Conservation (phyloP, 2,329 filamentous ascomycete species). For the Diplodia sapinea region DNA sequence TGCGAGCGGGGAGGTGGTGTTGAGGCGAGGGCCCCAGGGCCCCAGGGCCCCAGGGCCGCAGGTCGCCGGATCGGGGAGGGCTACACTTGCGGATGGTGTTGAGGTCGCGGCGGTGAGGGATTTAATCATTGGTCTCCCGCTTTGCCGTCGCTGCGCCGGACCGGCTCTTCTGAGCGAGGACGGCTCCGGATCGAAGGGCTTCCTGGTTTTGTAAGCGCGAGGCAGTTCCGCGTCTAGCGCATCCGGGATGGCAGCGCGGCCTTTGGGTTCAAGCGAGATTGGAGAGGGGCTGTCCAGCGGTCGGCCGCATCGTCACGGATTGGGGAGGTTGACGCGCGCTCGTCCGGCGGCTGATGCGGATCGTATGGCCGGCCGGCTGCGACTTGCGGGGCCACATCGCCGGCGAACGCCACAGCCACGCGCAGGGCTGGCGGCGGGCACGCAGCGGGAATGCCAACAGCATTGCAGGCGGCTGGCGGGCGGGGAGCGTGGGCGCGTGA, state of each 20-base stretch:
- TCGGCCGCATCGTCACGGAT: slow-evolving; percentile 9
- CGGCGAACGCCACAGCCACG: slow-evolving; percentile 1
- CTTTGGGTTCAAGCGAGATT: slow-evolving; percentile 15
- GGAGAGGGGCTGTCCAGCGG: slow-evolving; percentile 14
- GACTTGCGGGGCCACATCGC: not conserved
- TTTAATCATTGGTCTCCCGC: slow-evolving; percentile 21
- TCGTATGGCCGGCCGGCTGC: slow-evolving; percentile 2
- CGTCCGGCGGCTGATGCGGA: slow-evolving; percentile 5
- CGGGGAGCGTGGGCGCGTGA: not conserved
- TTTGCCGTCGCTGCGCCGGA: slow-evolving; percentile 14
- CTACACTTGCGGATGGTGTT: slow-evolving; percentile 22
- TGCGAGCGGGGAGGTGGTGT: slow-evolving; percentile 8
- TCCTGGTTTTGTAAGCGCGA: slow-evolving; percentile 22
- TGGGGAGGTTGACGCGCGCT: slow-evolving; percentile 4
- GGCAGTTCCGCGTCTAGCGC: slow-evolving; percentile 6
- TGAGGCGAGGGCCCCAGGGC: slow-evolving; percentile 1
- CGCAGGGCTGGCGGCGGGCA: not conserved
- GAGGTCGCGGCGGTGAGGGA: slow-evolving; percentile 25
- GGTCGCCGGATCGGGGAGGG: slow-evolving; percentile 20
- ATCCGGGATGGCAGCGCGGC: not conserved
- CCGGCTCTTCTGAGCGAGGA: slow-evolving; percentile 1
- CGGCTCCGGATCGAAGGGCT: slow-evolving; percentile 18
- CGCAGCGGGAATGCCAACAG: not conserved
- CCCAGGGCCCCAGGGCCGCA: slow-evolving; percentile 5
- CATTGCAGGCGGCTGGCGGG: not conserved